Evolutionary conservation across 352 stramenopile genomes (phyloP).

Genomic region (Blastocystis sp.): DNA sequence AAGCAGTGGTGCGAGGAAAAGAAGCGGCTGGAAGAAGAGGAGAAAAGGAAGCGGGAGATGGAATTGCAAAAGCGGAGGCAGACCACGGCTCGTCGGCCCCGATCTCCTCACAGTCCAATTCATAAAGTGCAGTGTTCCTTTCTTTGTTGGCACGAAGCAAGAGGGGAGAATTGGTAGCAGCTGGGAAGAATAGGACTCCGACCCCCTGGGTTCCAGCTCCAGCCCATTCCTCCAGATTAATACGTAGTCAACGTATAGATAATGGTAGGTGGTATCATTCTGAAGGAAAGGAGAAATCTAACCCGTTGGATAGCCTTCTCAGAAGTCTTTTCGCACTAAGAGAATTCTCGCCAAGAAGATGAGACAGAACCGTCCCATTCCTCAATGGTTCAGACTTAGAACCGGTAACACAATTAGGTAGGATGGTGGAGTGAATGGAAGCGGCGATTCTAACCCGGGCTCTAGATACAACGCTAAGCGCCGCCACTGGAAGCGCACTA

Average conservation of each 20-base stretch:
- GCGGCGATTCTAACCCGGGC: background rate
- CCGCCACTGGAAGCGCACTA: slow-evolving; percentile 77
- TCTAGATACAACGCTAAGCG: slow-evolving; percentile 97
- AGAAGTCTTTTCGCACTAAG: slow-evolving; percentile 99
- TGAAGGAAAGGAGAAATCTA: background rate
- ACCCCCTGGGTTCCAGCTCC: background rate
- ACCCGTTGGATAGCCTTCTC: slow-evolving; percentile 80
- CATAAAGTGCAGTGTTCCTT: too few relatives aligned
- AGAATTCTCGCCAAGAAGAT: slow-evolving; percentile 97
- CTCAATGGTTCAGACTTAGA: slow-evolving; percentile 97
- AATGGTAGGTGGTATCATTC: background rate
- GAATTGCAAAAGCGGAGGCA: background rate
- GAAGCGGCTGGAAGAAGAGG: slow-evolving; percentile 38
- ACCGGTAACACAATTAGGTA: slow-evolving; percentile 97
- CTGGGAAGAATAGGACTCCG: background rate
- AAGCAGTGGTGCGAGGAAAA: slow-evolving; percentile 42
- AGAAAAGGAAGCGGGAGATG: slow-evolving; percentile 16
- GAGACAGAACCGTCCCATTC: slow-evolving; percentile 98
- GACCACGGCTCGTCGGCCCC: background rate
- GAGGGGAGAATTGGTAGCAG: background rate
- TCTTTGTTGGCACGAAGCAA: background rate
- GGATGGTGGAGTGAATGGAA: background rate
- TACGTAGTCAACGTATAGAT: background rate
- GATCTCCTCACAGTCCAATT: background rate
- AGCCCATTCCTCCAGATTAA: background rate